phyloP scores from a whole-genome alignment of 2,329 filamentous ascomycete genomes.

The Pseudogymnoascus sp. region DNA sequence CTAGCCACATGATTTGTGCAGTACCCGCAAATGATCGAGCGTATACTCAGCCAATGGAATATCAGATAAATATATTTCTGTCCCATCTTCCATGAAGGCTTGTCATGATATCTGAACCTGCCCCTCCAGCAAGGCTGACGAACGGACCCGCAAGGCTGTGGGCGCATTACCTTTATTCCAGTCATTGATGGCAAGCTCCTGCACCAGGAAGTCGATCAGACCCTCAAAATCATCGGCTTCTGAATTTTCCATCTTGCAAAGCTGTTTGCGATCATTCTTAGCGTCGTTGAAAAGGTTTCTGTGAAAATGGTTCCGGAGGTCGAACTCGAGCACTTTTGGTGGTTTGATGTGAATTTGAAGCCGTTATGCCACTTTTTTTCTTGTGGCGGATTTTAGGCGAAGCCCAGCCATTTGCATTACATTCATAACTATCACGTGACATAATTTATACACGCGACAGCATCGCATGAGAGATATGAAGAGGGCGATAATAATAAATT shows the following conservation, averaged over 20 bases:
- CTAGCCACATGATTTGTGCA: not conserved
- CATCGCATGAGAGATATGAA: not conserved
- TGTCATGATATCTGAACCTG: not conserved
- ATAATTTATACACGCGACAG: not conserved
- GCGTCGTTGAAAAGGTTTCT: slow-evolving; percentile 1
- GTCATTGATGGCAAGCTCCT: slow-evolving; percentile 8
- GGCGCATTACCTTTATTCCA: slow-evolving; percentile 9
- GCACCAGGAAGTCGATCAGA: slow-evolving; percentile 6
- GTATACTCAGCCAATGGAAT: not conserved
- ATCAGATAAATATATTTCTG: not conserved
- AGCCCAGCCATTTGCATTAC: slow-evolving; percentile 2
- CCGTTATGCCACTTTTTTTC: slow-evolving; percentile 5
- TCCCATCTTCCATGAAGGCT: not conserved
- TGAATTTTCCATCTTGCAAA: slow-evolving; percentile 6
- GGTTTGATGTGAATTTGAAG: slow-evolving; percentile 7
- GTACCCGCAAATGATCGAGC: not conserved
- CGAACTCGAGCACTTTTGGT: slow-evolving; percentile 8
- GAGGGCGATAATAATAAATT: not conserved
- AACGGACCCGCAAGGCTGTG: slow-evolving; percentile 6
- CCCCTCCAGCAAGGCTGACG: slow-evolving; percentile 7
- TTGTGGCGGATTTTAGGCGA: slow-evolving; percentile 4
- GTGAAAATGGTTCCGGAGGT: slow-evolving; percentile 9
- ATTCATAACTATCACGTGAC: slow-evolving; percentile 1
- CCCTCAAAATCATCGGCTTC: slow-evolving; percentile 2
- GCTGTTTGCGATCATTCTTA: slow-evolving; percentile 7